Base-by-base conservation (phyloP, 2,329 filamentous ascomycete genomes). In the Cercospora canescens region DNA sequence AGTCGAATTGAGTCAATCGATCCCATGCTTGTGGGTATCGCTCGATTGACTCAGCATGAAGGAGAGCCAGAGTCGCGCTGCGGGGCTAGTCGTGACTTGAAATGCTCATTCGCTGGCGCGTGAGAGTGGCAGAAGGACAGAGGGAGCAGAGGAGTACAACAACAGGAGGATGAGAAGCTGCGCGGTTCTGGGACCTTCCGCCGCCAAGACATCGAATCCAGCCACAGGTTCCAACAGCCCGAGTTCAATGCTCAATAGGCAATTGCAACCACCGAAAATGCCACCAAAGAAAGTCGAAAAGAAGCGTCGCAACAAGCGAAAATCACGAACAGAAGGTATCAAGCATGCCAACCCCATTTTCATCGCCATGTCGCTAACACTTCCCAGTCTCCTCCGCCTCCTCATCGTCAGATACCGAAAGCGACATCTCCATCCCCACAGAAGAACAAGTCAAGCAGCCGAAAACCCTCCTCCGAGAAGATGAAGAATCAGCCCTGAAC, bases 251-350 rank as follows among this genome's bases (percentile, higher is more conserved):
- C 52, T 18, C 14, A 9, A 12, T 1, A 21, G 28, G 3, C 28
- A 21, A 34, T 34, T 32, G 21, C 3, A 26, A 52, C 30, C 1
- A 55, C 14, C 4, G 4, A 63, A 50, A 11, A 73, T 72, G 70
- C 65, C 72, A 28, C 67, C 69, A 4, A 67, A 69, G 18, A 67
- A 68, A 41, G 32, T 48, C 24, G 69, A 68, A 39, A 70, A 70
- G 63, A 72, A 71, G 62, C 68, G 72, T 16, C 64, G 66, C n/a
- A 70, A 68, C 32, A 74, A 72, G 60, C 69, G 72, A 14, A 74
- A 72, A 56, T 48, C 67, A 30, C 67, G 71, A 9, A 74, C 71
- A 48, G 70, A 73, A 67, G 71, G 72, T 72, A 62, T 35, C 32
- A 12, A 35, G 32, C n/a, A 30, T 30, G 7, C 32, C 55, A 48